Conservation (phyloP, 352 stramenopile species). For the Aphanomyces euteiches region DNA sequence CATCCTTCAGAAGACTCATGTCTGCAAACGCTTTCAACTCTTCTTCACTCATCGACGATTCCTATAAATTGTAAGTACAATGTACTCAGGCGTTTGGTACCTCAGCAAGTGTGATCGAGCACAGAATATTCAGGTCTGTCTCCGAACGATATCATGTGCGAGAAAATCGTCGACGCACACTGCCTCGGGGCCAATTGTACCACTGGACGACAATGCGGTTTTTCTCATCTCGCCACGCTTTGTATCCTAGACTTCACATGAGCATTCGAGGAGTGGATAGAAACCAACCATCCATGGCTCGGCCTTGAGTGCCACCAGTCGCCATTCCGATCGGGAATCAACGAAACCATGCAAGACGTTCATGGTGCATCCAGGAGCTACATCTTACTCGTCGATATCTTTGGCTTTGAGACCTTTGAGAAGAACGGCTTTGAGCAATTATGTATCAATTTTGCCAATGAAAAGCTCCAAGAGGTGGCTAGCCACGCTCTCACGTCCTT, state of each 20-base stretch:
- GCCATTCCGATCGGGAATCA: slow-evolving; percentile 44
- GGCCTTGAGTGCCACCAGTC: slow-evolving; percentile 13
- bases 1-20: slow-evolving; percentile 10
- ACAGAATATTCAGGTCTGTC: slow-evolving; percentile 14
- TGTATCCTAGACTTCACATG: slow-evolving; percentile 24
- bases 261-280: not conserved
- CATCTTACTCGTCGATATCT: slow-evolving; percentile 92
- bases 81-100: too few species aligned
- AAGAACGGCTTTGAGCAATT: slow-evolving; percentile 95
- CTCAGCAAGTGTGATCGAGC: slow-evolving; percentile 12
- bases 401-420: slow-evolving; percentile 97
- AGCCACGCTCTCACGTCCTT: too few species aligned
- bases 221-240: slow-evolving; percentile 26
- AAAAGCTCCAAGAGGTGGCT: slow-evolving; percentile 84
- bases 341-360: slow-evolving; percentile 35
- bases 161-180: slow-evolving; percentile 13
- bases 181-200: slow-evolving; percentile 24
- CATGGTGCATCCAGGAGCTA: slow-evolving; percentile 39
- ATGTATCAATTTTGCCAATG: slow-evolving; percentile 97
- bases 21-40: slow-evolving; percentile 22
- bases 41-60: too few species aligned
- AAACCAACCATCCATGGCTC: slow-evolving; percentile 19
- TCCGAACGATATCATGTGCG: slow-evolving; percentile 17
- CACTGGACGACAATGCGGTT: slow-evolving; percentile 23
- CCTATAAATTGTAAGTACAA: too few species aligned